phyloP scores from a whole-genome alignment of 148 eudicot species.

The Diospyros kaki region DNA sequence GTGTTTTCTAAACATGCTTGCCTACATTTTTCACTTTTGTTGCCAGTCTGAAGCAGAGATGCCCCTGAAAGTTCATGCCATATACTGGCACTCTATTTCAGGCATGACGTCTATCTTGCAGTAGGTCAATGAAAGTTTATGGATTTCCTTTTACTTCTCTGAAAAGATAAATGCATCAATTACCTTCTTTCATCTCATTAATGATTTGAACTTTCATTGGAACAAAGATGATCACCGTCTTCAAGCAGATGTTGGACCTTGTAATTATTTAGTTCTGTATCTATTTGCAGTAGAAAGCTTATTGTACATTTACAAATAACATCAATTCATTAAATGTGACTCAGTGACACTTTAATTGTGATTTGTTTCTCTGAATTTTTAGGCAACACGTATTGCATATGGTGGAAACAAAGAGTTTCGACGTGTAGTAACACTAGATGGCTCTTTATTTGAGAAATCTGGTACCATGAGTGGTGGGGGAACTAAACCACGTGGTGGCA shows the following conservation, averaged over 20 bases:
- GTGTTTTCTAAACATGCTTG: not conserved
- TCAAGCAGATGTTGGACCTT: not conserved
- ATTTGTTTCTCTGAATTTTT: conserved; percentile 3
- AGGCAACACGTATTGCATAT: conserved; percentile 97
- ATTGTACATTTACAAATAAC: not conserved
- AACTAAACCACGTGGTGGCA: conserved; percentile 91
- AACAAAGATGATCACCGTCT: not conserved
- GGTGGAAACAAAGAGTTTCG: conserved; percentile 58
- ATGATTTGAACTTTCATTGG: not conserved
- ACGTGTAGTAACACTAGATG: conserved; percentile 91
- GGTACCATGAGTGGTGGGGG: conserved; percentile 99
- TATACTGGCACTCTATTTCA: too few relatives aligned
- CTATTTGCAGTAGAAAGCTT: not conserved
- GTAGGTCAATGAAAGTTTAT: not conserved
- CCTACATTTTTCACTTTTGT: not conserved
- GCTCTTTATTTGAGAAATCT: conserved; percentile 85
- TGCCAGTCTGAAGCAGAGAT: not conserved
- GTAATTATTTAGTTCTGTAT: not conserved
- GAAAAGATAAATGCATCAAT: not conserved
- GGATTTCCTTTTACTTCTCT: too few relatives aligned
- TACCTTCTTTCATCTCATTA: not conserved
- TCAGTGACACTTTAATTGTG: too few relatives aligned
- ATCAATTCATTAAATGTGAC: not conserved
- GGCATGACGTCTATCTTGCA: too few relatives aligned
- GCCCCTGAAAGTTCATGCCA: not conserved